Evolutionary conservation across 2,329 filamentous ascomycete genomes (phyloP), one percentile per base, ranked within the genome.

Genomic region (Rutstroemia sp.): DNA sequence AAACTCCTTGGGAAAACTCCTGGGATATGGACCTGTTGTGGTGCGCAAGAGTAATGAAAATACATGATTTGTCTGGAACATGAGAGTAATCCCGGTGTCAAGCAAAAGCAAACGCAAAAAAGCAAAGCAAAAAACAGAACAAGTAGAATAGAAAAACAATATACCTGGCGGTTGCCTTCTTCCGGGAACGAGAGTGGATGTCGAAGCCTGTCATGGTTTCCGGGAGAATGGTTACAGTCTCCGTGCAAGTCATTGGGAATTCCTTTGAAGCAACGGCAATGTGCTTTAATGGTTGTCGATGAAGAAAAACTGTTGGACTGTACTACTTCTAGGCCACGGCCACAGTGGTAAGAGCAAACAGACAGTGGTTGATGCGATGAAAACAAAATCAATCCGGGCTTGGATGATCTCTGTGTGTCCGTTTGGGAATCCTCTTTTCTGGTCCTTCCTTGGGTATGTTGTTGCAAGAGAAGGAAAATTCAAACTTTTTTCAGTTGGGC

Each of bases 151-250:
- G 46, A 58, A 60, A 65, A 63, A 64, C 48, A 66, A 67, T 65
- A 67, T 69, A 69, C 67, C 67, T 68, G 63, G 62, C 62, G 64
- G 64, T 44, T 61, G 62, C 64, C 63, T 66, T 66, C 59, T 63
- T 65, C 63, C 67, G 57, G 61, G 64, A 58, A 52, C 55, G 60
- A 48, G 63, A 63, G 49, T 59, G 56, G 57, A 61, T 59, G 48
- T 60, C 60, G 65, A 64, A 68, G 62, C 61, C 64, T 58, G 66
- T 54, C 66, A 68, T 68, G 63, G 61, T 63, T 58, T 67, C 67
- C 65, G 62, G 63, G 55, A 62, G 61, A 60, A 63, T 59, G 60
- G 58, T 64, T 46, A 64, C 61, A 59, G 66, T 67, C 63, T 67
- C 61, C 58, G 65, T 62, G 62, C 64, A 66, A 65, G 58, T 68